Evolutionary conservation across 192 early-diverging fungal genomes (phyloP), one percentile per base, ranked within the genome.

Genomic region (Chytriomyces sp.): DNA sequence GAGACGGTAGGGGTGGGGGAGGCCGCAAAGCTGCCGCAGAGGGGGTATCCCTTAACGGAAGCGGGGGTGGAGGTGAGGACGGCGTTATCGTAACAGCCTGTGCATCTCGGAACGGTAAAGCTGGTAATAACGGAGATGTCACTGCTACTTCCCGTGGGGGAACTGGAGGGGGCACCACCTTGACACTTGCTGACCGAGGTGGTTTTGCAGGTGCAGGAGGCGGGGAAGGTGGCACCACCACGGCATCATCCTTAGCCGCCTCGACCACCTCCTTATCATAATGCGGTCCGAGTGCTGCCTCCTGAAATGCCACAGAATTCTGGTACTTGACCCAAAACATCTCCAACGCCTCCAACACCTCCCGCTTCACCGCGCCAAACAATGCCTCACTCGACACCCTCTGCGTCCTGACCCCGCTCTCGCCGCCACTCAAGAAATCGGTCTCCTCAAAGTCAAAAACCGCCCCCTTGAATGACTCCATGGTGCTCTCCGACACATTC

Each of bases 1-100:
- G 65, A 68, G 65, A 30, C 12, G 65, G 65, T 32, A 53, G 52
- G 0, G 65, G 65, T 37, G 65, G 65, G 6, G 65, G 65, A 14
- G 39, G 8, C 1, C 5, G 14, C 22, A 10, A 6, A 26, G 40
- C 37, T n/a, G 19, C n/a, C 28, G n/a, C 5, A 6, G 39, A 41
- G 8, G 62, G 62, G 14, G 44, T n/a, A n/a, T 49, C 44, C 2
- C 44, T 14, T 22, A 49, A 3, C 22, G 44, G 44, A 49, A 49
- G 44, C 22, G 44, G 44, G 17, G 44, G 44, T n/a, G n/a, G n/a
- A n/a, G n/a, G n/a, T n/a, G n/a, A n/a, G n/a, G n/a, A n/a, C n/a
- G n/a, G n/a, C n/a, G n/a, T n/a, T n/a, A n/a, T n/a, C n/a, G n/a
- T n/a, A n/a, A n/a, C n/a, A 22, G 44, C 14, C 14, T n/a, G 1